A percentile compares a stretch with the other conserved stretches of the same genome.
phyloP scores from a whole-genome alignment of 1,139 yeast species.

The Candida dubliniensis region DNA sequence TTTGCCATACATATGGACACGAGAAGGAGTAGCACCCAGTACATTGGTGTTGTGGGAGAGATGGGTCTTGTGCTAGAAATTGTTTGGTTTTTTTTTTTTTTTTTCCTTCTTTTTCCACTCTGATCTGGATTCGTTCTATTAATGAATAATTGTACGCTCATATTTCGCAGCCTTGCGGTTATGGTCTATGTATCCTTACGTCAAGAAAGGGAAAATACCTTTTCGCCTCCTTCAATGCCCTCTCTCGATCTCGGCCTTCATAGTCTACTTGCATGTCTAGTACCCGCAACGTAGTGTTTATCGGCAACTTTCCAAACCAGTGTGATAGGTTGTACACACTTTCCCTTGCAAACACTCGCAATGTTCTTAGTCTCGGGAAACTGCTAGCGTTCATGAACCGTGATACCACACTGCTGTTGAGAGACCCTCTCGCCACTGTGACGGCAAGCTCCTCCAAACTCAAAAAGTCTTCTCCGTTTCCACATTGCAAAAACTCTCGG shows the following conservation, averaged over 20 bases:
- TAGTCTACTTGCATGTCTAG: not conserved
- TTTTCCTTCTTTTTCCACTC: too few relatives aligned
- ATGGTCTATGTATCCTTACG: not conserved
- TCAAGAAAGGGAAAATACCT: not conserved
- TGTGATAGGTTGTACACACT: not conserved
- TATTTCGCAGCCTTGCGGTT: not conserved
- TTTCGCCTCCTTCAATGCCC: not conserved
- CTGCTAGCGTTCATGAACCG: not conserved
- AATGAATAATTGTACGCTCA: too few relatives aligned
- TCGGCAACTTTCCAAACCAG: not conserved
- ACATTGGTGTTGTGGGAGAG: not conserved
- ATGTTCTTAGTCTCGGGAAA: not conserved
- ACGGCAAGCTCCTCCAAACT: conserved; percentile 18
- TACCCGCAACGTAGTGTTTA: not conserved
- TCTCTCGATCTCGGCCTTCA: not conserved
- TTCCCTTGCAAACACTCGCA: not conserved
- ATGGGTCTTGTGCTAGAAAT: too few relatives aligned
- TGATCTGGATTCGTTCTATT: too few relatives aligned
- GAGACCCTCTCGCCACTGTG: not conserved
- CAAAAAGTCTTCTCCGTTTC: conserved; percentile 19
- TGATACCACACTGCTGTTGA: not conserved
- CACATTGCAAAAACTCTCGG: conserved; percentile 25
- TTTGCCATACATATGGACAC: conserved; percentile 26
- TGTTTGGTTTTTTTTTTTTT: too few relatives aligned
- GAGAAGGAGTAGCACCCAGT: conserved; percentile 1